A percentile compares a stretch with the other conserved stretches of the same genome.
Evolutionary conservation across 805 yeast genomes (phyloP).

Genomic region (Ogataea degrootiae): DNA sequence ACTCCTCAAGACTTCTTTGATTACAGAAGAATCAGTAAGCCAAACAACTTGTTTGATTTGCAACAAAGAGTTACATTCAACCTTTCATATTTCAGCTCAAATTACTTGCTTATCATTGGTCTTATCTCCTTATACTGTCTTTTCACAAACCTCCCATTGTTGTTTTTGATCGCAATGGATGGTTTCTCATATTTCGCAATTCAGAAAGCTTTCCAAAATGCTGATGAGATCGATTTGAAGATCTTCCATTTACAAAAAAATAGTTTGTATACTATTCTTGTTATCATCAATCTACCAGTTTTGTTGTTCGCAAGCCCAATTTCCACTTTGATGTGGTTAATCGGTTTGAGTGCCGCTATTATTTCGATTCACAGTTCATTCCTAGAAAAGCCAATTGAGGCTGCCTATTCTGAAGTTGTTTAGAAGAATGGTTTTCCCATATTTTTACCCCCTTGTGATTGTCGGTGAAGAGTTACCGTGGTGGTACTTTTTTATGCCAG

Average conservation of each 20-base stretch:
- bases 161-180: slow-evolving; percentile 61
- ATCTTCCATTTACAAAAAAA: slow-evolving; percentile 67
- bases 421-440: slow-evolving; percentile 8
- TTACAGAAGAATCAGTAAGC: slow-evolving; percentile 76
- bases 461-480: background rate
- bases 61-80: slow-evolving; percentile 84
- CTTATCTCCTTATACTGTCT: slow-evolving; percentile 72
- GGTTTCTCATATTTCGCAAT: slow-evolving; percentile 39
- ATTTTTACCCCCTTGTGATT: background rate
- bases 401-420: slow-evolving; percentile 76
- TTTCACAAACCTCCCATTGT: slow-evolving; percentile 72
- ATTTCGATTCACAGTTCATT: slow-evolving; percentile 84
- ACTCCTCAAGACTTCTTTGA: slow-evolving; percentile 92
- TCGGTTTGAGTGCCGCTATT: slow-evolving; percentile 75
- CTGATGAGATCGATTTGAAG: slow-evolving; percentile 23
- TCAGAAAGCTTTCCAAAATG: slow-evolving; percentile 27
- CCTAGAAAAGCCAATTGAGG: slow-evolving; percentile 93
- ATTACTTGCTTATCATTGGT: slow-evolving; percentile 69
- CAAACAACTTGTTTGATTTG: slow-evolving; percentile 73
- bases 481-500: no score
- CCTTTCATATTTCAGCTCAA: slow-evolving; percentile 78
- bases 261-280: slow-evolving; percentile 78
- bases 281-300: slow-evolving; percentile 53
- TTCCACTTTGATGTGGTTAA: slow-evolving; percentile 85
- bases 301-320: slow-evolving; percentile 80